Evolutionary conservation across 306 rosid species (phyloP), one percentile per base, ranked within the genome.

Genomic region (Carpinus fangiana): DNA sequence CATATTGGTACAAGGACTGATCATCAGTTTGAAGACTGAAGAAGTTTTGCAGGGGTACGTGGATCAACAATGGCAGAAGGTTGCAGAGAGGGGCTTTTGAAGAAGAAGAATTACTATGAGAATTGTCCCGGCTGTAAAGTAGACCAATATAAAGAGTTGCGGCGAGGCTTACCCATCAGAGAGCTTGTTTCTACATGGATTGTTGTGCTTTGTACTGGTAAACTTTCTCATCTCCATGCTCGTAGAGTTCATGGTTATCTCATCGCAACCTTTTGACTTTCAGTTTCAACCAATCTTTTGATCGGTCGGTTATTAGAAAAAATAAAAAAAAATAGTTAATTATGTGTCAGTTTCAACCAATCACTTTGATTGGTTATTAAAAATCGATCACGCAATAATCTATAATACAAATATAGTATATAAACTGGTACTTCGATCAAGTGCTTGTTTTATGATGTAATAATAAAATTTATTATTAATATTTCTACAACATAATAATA

Each of bases 81-180:
- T 52, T 38, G 59, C 9, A 80, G 34, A 26, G 79, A 84, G 76
- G 71, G 89, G 16, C 75, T 91, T 78, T 59, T 89, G 88, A 83
- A 82, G 84, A 85, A 87, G 73, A 74, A 80, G 73, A 74, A 79
- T 12, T 79, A 93, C 61, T 52, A 84, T 73, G 90, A 90, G 38
- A 72, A 86, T 57, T 93, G 98, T 52, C 97, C 97, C 4, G 98
- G 97, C n/a, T 93, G 97, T 71, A 88, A 86, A 81, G 85, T 87
- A 38, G 93, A 93, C 45, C 78, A 72, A 74, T 66, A 73, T 26
- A 91, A 89, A 17, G 91, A 80, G 46, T 16, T 72, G 64, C 76
- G 70, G 18, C 69, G 60, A 9, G 96, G 91, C 26, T 72, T 81
- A 8, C 92, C 97, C 7, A 2, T 86, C 17, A 70, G 80, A 28